A percentile compares a stretch with the other conserved stretches of the same genome.
Evolutionary conservation across 1,284 basidiomycete genomes (phyloP).

Genomic region (Phlebopus sp.): DNA sequence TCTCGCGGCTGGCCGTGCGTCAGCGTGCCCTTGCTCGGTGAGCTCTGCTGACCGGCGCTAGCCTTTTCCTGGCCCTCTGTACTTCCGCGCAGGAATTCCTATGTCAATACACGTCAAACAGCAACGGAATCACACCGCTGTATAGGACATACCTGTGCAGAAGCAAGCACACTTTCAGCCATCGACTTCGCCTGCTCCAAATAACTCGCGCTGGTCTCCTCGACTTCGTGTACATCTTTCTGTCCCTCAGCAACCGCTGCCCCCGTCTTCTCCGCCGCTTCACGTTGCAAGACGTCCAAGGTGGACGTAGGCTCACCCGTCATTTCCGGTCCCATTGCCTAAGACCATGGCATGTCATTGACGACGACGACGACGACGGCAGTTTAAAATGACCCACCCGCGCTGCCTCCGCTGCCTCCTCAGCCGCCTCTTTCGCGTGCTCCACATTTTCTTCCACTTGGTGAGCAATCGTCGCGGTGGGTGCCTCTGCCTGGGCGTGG

Average conservation of each 20-base stretch:
- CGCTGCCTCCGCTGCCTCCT: conserved; percentile 46
- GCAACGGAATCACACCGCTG: background rate
- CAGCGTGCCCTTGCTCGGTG: conserved; percentile 16
- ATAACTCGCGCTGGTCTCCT: conserved; percentile 43
- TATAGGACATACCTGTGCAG: conserved; percentile 46
- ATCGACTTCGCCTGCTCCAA: conserved; percentile 54
- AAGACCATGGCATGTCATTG: background rate
- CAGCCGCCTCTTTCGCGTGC: conserved; percentile 43
- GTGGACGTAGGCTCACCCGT: conserved; percentile 39
- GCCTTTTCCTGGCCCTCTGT: background rate
- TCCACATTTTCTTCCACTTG: conserved; percentile 44
- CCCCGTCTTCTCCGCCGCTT: conserved; percentile 37
- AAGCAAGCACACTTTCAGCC: conserved; percentile 43
- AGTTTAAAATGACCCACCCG: conserved; percentile 33
- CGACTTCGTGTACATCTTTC: conserved; percentile 45
- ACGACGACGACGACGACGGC: background rate
- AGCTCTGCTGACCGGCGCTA: conserved; percentile 9
- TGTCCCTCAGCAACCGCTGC: conserved; percentile 54
- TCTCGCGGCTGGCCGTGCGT: conserved; percentile 9
- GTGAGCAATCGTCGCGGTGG: conserved; percentile 38
- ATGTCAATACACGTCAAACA: background rate
- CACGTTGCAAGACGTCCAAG: conserved; percentile 45
- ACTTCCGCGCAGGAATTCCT: conserved; percentile 5
- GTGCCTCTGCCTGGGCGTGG: conserved; percentile 46
- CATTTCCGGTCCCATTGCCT: conserved; percentile 45